phyloP scores from a whole-genome alignment of 331 rosid species.

The Malus hybrid region DNA sequence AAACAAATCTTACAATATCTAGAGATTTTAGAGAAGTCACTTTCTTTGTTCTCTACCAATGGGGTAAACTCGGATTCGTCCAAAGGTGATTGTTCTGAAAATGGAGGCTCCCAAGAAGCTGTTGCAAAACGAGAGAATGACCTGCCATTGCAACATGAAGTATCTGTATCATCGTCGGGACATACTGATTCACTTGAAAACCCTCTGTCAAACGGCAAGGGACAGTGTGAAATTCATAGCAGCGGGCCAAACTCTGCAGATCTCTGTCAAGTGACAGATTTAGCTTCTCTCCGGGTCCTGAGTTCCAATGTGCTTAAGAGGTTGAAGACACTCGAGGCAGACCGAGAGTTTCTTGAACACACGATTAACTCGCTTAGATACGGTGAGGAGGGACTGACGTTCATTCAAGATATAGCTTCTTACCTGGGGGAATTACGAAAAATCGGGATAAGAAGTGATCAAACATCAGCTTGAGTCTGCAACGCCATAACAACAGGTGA shows the following conservation, averaged over 20 bases:
- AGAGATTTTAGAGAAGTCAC: slow-evolving; percentile 57
- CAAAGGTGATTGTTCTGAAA: slow-evolving; percentile 23
- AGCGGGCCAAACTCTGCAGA: neutral
- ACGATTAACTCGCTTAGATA: slow-evolving; percentile 37
- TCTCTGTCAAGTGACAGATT: slow-evolving; percentile 15
- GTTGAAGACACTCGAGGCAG: slow-evolving; percentile 63
- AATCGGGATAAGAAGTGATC: slow-evolving; percentile 35
- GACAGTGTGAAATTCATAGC: slow-evolving; percentile 23
- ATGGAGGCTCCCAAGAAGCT: slow-evolving; percentile 19
- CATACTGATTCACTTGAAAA: slow-evolving; percentile 21
- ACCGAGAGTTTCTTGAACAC: slow-evolving; percentile 56
- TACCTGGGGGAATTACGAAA: slow-evolving; percentile 55
- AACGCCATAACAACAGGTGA: slow-evolving; percentile 7
- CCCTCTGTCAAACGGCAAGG: slow-evolving; percentile 20
- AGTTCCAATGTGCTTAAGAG: slow-evolving; percentile 41
- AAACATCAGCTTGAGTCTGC: slow-evolving; percentile 9
- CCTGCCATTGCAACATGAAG: slow-evolving; percentile 23
- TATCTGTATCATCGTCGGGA: slow-evolving; percentile 14
- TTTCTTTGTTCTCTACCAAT: slow-evolving; percentile 35
- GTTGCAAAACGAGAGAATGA: slow-evolving; percentile 12
- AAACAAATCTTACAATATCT: slow-evolving; percentile 15
- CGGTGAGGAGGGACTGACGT: slow-evolving; percentile 58
- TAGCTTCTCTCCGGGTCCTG: slow-evolving; percentile 28
- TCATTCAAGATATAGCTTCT: slow-evolving; percentile 65
- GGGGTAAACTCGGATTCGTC: slow-evolving; percentile 15